A percentile compares a stretch with the other conserved stretches of the same genome.
Conservation (phyloP, 768 basidiomycete species). For the Suillus weaverae region DNA sequence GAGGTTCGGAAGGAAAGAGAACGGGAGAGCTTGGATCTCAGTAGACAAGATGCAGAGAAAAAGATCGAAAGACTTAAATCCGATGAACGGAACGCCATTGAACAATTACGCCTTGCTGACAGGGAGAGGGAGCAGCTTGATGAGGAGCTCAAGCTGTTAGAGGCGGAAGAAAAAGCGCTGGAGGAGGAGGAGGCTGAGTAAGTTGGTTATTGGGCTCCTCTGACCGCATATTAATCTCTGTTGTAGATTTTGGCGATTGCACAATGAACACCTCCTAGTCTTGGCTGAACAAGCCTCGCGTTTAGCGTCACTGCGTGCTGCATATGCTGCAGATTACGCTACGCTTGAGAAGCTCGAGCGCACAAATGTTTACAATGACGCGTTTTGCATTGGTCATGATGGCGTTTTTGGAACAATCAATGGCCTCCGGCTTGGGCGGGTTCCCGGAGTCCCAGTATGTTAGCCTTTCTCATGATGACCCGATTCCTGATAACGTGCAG, state of each 20-base stretch:
- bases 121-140: slow-evolving; percentile 75
- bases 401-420: slow-evolving; percentile 98
- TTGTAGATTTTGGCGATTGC: slow-evolving; percentile 75
- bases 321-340: slow-evolving; percentile 74
- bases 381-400: slow-evolving; percentile 93
- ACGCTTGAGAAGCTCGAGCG: slow-evolving; percentile 83
- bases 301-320: slow-evolving; percentile 69
- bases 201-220: slow-evolving; percentile 31
- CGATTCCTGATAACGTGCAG: slow-evolving; percentile 36
- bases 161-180: slow-evolving; percentile 75
- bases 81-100: slow-evolving; percentile 68
- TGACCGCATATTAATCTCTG: not conserved
- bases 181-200: slow-evolving; percentile 83
- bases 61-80: slow-evolving; percentile 70
- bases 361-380: slow-evolving; percentile 94
- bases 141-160: slow-evolving; percentile 66
- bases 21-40: slow-evolving; percentile 59
- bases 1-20: slow-evolving; percentile 83
- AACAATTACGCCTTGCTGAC: slow-evolving; percentile 76
- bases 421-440: slow-evolving; percentile 86
- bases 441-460: slow-evolving; percentile 78
- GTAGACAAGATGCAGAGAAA: slow-evolving; percentile 64
- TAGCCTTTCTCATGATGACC: slow-evolving; percentile 2
- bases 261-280: slow-evolving; percentile 70
- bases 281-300: slow-evolving; percentile 68